Percentiles rank a stretch among this genome's conserved stretches.
Evolutionary conservation across 2,329 filamentous ascomycete genomes (phyloP).

Genomic region (Trichoderma brevicompactum): DNA sequence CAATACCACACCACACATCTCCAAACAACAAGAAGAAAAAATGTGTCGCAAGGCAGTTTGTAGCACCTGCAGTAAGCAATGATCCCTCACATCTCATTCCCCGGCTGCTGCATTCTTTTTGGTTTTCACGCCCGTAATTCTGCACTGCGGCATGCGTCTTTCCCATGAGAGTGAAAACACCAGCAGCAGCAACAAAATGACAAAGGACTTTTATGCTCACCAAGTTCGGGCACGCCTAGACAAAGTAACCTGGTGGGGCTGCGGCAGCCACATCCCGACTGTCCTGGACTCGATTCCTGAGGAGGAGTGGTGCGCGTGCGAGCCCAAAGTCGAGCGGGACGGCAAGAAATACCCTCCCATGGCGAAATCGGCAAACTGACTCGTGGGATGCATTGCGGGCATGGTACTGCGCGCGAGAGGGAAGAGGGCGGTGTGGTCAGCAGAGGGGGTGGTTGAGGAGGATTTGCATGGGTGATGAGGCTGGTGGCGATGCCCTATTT

Average conservation of each 20-base stretch:
- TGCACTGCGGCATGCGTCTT: background rate
- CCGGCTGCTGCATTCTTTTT: background rate
- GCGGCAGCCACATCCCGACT: conserved; percentile 62
- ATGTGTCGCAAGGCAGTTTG: conserved; percentile 72
- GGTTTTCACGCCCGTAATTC: background rate
- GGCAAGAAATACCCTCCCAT: conserved; percentile 69
- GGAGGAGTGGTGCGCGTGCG: conserved; percentile 67
- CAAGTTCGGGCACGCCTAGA: conserved; percentile 43
- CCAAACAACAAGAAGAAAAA: background rate
- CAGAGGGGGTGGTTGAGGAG: conserved; percentile 40
- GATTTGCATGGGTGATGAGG: conserved; percentile 8
- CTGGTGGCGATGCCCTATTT: background rate
- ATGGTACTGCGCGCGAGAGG: conserved; percentile 39
- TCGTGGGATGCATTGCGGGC: conserved; percentile 38
- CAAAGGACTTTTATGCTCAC: background rate
- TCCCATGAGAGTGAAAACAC: background rate
- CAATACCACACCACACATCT: background rate
- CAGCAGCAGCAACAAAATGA: no score
- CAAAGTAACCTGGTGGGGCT: conserved; percentile 68
- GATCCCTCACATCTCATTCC: background rate
- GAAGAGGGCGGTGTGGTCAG: conserved; percentile 39
- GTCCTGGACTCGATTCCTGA: conserved; percentile 65
- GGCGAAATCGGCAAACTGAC: conserved; percentile 52
- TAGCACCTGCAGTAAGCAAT: conserved; percentile 62
- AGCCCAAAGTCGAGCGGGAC: conserved; percentile 63